Conservation (phyloP, 352 stramenopile species). For the Halophytophthora batemanensis region DNA sequence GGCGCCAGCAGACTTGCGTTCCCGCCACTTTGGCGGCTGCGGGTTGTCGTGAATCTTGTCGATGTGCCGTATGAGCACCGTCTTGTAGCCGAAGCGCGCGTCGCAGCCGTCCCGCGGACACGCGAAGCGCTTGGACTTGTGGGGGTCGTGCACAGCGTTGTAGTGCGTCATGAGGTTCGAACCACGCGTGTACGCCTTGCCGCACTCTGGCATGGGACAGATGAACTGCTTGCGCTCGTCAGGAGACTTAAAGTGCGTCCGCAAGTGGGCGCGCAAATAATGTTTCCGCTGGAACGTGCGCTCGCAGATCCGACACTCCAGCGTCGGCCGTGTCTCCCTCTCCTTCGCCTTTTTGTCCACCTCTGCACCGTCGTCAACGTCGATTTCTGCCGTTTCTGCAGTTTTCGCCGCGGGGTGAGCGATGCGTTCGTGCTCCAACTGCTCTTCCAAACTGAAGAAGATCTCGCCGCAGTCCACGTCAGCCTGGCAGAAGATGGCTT, state of each 20-base stretch:
- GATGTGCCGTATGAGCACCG: conserved; percentile 59
- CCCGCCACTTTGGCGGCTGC: conserved; percentile 20
- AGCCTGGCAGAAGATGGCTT: conserved; percentile 49
- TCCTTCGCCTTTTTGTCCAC: conserved; percentile 1
- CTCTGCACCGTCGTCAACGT: background rate
- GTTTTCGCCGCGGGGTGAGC: conserved; percentile 19
- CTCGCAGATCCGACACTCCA: conserved; percentile 54
- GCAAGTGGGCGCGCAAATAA: conserved; percentile 53
- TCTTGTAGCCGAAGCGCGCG: conserved; percentile 75
- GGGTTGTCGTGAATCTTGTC: conserved; percentile 55
- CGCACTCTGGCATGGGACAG: conserved; percentile 57
- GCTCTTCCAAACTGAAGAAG: conserved; percentile 47
- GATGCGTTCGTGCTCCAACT: conserved; percentile 34
- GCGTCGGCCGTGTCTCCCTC: background rate
- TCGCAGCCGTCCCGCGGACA: conserved; percentile 58
- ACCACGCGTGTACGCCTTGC: conserved; percentile 62
- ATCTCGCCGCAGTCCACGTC: conserved; percentile 46
- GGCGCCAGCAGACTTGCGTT: conserved; percentile 27
- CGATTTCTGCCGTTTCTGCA: conserved; percentile 1
- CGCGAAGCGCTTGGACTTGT: conserved; percentile 58
- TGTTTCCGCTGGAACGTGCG: conserved; percentile 48
- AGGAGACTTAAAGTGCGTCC: conserved; percentile 59
- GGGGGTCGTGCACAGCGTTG: conserved; percentile 60
- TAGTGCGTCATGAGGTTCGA: conserved; percentile 79
- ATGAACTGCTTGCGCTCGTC: conserved; percentile 59